A percentile compares a stretch with the other conserved stretches of the same genome.
These are phyloP conservation scores for Paracamarosporium sp. DNA, from an alignment of 2,329 filamentous ascomycete genomes.

Conservation along the genomic window DNA sequence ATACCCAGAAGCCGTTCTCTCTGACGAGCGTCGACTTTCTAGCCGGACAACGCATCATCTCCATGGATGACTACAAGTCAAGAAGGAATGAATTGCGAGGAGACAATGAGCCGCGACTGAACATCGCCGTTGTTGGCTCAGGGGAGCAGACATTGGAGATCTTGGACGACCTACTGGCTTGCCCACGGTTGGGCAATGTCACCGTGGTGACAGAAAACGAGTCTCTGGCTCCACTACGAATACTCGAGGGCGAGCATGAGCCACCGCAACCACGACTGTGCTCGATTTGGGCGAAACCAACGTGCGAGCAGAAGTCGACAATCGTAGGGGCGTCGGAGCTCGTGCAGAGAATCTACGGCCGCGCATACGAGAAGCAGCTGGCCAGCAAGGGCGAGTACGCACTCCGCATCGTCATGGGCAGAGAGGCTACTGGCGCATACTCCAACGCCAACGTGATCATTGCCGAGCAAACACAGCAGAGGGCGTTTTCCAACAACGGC, in stretches of 20 bases:
- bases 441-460: constrained; percentile 39
- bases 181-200: constrained; percentile 42
- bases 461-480: constrained; percentile 26
- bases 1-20: constrained; percentile 20
- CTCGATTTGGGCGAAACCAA: constrained; percentile 44
- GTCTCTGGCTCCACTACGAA: constrained; percentile 33
- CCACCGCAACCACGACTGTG: constrained; percentile 39
- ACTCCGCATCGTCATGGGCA: constrained; percentile 35
- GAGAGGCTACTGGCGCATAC: constrained; percentile 30
- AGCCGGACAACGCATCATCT: constrained; percentile 42
- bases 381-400: constrained; percentile 38
- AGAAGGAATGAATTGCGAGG: constrained; percentile 39
- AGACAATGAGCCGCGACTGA: constrained; percentile 33
- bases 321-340: constrained; percentile 35
- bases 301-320: constrained; percentile 22
- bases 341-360: constrained; percentile 41
- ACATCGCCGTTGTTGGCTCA: constrained; percentile 40
- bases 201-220: constrained; percentile 43
- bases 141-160: constrained; percentile 36
- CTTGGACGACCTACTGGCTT: constrained; percentile 41
- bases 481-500: constrained; percentile 21
- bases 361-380: constrained; percentile 45
- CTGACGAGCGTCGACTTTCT: constrained; percentile 36
- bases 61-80: constrained; percentile 37
- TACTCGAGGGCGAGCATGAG: constrained; percentile 29